Conservation (phyloP, 2,329 filamentous ascomycete genomes). For the Fusarium austroafricanum region DNA sequence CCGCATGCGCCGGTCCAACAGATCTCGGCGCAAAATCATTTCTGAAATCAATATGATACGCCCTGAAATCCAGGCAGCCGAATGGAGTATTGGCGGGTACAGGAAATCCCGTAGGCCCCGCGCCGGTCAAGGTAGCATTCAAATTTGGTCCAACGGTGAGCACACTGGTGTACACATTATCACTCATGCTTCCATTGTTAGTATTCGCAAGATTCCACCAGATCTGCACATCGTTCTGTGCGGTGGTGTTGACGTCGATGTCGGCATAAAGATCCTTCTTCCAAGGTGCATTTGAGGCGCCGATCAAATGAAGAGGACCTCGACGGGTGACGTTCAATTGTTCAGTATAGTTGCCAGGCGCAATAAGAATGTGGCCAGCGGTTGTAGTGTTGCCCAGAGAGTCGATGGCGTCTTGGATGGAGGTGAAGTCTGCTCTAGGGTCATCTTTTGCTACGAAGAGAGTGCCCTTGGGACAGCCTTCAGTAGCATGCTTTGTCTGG, state of each 20-base stretch:
- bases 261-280: conserved; percentile 52
- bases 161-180: conserved; percentile 72
- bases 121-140: conserved; percentile 70
- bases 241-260: conserved; percentile 55
- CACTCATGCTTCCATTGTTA: conserved; percentile 57
- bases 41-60: conserved; percentile 74
- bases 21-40: conserved; percentile 66
- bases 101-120: conserved; percentile 70
- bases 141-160: conserved; percentile 73
- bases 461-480: conserved; percentile 55
- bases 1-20: conserved; percentile 68
- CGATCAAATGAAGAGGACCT: conserved; percentile 70
- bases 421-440: conserved; percentile 51
- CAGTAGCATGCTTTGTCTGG: conserved; percentile 28
- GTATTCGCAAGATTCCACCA: conserved; percentile 66
- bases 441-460: conserved; percentile 56
- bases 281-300: conserved; percentile 61
- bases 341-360: conserved; percentile 70
- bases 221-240: conserved; percentile 63
- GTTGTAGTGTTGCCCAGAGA: conserved; percentile 51
- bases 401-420: conserved; percentile 56
- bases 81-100: conserved; percentile 72
- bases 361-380: conserved; percentile 63
- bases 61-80: conserved; percentile 71
- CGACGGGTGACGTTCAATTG: conserved; percentile 73